A percentile compares a stretch with the other conserved stretches of the same genome.
These are phyloP conservation scores for Arabidopsis hybrid DNA, from an alignment of 441 rosid species.

Conservation along the genomic window DNA sequence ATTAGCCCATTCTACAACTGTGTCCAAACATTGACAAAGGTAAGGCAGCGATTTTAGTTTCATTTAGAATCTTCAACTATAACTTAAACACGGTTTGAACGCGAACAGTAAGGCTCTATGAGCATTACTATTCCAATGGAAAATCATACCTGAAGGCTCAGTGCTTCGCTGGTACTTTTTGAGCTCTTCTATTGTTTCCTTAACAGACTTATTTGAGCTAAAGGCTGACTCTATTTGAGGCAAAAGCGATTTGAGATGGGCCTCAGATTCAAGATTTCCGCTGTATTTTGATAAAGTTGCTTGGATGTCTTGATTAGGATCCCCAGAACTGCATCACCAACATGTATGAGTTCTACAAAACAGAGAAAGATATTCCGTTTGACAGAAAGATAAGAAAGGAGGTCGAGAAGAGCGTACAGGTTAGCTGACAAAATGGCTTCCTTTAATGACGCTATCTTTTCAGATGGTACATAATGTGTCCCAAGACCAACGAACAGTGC, in stretches of 20 bases:
- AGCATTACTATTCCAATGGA: not conserved
- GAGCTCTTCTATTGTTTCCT: constrained; percentile 76
- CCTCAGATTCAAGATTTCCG: constrained; percentile 68
- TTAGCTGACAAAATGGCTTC: constrained; percentile 66
- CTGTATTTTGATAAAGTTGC: constrained; percentile 66
- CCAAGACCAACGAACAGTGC: constrained; percentile 87
- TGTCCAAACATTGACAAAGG: constrained; percentile 1
- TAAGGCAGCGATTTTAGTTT: not conserved
- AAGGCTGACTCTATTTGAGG: constrained; percentile 81
- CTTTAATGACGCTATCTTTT: constrained; percentile 65
- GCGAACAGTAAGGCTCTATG: not conserved
- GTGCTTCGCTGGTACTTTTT: constrained; percentile 64
- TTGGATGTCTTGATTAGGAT: constrained; percentile 68
- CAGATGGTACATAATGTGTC: constrained; percentile 86
- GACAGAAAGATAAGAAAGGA: constrained; percentile 11
- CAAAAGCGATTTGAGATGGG: constrained; percentile 69
- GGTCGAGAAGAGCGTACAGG: constrained; percentile 54
- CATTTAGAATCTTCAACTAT: not conserved
- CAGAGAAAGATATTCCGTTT: constrained; percentile 21
- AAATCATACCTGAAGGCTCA: constrained; percentile 66
- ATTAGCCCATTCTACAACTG: constrained; percentile 81
- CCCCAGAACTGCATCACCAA: constrained; percentile 62
- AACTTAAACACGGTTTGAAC: not conserved
- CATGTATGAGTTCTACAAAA: constrained; percentile 9
- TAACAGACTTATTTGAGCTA: constrained; percentile 63